A percentile compares a stretch with the other conserved stretches of the same genome.
Evolutionary conservation across 495 filamentous ascomycete species (phyloP).

Genomic region (Hyaloscypha bicolor): DNA sequence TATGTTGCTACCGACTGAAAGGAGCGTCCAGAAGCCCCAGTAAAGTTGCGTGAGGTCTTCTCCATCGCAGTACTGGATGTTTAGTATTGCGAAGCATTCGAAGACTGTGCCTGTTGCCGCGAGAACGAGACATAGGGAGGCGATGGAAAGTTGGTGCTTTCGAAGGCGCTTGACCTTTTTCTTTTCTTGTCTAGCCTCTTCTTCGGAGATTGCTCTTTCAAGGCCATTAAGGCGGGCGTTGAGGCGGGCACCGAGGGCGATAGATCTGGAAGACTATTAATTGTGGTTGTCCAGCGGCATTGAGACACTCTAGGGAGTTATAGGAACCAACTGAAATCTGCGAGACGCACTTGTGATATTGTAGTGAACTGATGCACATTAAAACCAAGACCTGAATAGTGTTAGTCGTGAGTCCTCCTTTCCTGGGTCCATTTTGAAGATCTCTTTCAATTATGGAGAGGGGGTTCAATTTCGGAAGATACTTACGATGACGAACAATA

Average conservation of each 20-base stretch:
- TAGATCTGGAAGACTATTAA: constrained; percentile 3
- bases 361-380: constrained; percentile 14
- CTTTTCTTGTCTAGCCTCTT: neutral
- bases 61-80: constrained; percentile 53
- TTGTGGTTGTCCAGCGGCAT: neutral
- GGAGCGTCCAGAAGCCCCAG: constrained; percentile 38
- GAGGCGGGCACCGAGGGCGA: neutral
- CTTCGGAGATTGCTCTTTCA: neutral
- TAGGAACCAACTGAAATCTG: no score
- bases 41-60: constrained; percentile 49
- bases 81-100: constrained; percentile 49
- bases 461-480: neutral
- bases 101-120: constrained; percentile 43
- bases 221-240: neutral
- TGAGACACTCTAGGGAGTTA: no score
- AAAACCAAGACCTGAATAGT: neutral
- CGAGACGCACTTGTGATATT: constrained; percentile 14
- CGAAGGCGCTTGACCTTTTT: constrained; percentile 1
- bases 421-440: no score
- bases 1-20: constrained; percentile 50
- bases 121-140: constrained; percentile 32
- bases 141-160: constrained; percentile 11
- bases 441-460: no score
- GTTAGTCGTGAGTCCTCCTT: neutral
- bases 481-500: constrained; percentile 47